Evolutionary conservation across 2,329 filamentous ascomycete species (phyloP), one percentile per base, ranked within the genome.

Genomic region (Zymoseptoria ardabiliae): DNA sequence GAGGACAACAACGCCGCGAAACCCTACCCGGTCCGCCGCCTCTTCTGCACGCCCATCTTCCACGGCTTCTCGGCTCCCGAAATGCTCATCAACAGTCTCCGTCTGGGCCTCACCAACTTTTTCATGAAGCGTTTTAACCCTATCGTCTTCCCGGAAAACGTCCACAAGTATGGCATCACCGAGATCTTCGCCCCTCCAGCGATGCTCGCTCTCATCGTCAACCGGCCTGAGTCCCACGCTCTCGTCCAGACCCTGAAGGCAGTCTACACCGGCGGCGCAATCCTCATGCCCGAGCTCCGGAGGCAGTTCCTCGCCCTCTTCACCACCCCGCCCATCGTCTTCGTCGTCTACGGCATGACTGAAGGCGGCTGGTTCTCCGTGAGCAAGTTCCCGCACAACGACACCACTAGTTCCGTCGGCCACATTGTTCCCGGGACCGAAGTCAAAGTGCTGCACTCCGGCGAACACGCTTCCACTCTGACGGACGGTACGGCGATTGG

Each of bases 341-440:
- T 72, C 9, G 79, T 81, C 60, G 74, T 81, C 45, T 84, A 78
- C 76, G 81, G 82, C 1, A 82, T 82, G 77, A 83, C 81, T 0
- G 82, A 84, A 61, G 68, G 69, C 2, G 68, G 74, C 69, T 65
- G 81, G 81, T 58, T 75, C 71, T 65, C 73, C 64, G 73, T 69
- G 2, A 76, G 78, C 66, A 75, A 77, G 57, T 74, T 71, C 56
- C 64, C 64, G 2, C 71, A 77, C 55, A 68, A 71, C 13, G 77
- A 79, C 52, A 66, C 70, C 17, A 74, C 75, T 4, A 79, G 75
- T 21, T 81, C 79, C 50, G 77, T 83, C 7, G 81, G 81, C 4
- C 69, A 74, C 2, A 67, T 75, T 7, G 59, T 81, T 10, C 69
- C 77, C 0, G 77, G 76, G 22, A 67, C 68, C 22, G 69, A 76